Conservation (phyloP, 768 basidiomycete genomes). For the Lactarius vividus region DNA sequence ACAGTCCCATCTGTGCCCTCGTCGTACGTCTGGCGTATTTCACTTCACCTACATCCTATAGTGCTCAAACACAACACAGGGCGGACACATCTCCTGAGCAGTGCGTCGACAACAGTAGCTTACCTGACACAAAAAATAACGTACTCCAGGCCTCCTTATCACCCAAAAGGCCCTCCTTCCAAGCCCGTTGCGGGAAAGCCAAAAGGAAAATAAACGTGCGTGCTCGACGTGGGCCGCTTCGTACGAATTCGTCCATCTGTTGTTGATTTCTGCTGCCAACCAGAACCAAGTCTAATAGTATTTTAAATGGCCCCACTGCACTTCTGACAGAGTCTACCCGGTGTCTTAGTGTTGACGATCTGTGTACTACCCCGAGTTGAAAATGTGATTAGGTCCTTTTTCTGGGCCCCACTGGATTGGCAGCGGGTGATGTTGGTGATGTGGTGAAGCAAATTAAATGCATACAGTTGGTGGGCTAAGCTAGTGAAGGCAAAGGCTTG, state of each 20-base stretch:
- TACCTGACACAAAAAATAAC: not conserved
- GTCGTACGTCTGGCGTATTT: not conserved
- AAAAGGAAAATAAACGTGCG: not conserved
- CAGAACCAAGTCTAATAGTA: not conserved
- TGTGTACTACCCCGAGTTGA: not conserved
- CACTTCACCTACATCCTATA: not conserved
- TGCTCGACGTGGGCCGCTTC: not conserved
- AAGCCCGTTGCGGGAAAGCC: not conserved
- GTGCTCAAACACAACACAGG: not conserved
- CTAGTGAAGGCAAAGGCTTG: no score
- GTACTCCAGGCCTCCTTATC: conserved; percentile 5
- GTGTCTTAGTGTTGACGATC: not conserved
- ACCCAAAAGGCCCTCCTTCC: conserved; percentile 11
- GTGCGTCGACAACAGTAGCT: not conserved
- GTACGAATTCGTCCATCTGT: not conserved
- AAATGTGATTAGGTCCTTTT: no score
- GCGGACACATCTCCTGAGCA: not conserved
- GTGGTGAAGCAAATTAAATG: no score
- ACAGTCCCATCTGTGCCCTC: not conserved
- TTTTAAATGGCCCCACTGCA: not conserved
- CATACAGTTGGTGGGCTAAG: no score
- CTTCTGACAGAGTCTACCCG: not conserved
- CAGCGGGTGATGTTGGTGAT: no score
- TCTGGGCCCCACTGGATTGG: no score
- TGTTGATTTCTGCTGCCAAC: not conserved